Conservation (phyloP, 2,329 filamentous ascomycete genomes). For the Neophaeococcomyces mojaviensis region DNA sequence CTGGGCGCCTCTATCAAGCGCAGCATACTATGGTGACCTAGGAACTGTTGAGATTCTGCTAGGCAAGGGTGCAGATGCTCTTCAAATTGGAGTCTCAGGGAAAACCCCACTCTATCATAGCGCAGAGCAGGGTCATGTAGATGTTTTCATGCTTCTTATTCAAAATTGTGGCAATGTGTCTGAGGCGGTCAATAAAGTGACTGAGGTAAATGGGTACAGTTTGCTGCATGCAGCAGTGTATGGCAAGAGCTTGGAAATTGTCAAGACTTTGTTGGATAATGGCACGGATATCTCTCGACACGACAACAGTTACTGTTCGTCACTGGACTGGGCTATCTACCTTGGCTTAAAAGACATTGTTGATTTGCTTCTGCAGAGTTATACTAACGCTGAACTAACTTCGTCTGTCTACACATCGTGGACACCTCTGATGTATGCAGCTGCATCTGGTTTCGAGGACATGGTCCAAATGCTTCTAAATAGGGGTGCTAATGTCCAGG, state of each 20-base stretch:
- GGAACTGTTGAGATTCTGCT: neutral
- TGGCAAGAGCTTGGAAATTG: neutral
- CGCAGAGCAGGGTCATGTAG: neutral
- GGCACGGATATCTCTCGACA: neutral
- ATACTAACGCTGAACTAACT: too few species aligned
- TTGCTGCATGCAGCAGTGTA: neutral
- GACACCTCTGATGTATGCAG: too few species aligned
- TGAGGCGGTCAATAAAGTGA: neutral
- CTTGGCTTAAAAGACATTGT: too few species aligned
- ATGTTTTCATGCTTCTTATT: neutral
- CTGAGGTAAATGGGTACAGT: neutral
- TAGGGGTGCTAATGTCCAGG: slow-evolving; percentile 5
- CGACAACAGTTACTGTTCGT: neutral
- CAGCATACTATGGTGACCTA: neutral
- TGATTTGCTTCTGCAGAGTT: too few species aligned
- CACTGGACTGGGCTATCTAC: neutral
- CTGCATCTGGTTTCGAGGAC: neutral
- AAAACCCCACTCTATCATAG: neutral
- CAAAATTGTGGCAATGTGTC: neutral
- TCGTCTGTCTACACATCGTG: too few species aligned
- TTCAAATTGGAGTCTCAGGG: neutral
- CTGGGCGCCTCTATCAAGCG: neutral
- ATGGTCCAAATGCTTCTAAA: slow-evolving; percentile 8
- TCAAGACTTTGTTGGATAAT: neutral
- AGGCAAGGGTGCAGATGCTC: neutral